Conservation (phyloP, 495 filamentous ascomycete genomes). For the Daldinia concentrica region DNA sequence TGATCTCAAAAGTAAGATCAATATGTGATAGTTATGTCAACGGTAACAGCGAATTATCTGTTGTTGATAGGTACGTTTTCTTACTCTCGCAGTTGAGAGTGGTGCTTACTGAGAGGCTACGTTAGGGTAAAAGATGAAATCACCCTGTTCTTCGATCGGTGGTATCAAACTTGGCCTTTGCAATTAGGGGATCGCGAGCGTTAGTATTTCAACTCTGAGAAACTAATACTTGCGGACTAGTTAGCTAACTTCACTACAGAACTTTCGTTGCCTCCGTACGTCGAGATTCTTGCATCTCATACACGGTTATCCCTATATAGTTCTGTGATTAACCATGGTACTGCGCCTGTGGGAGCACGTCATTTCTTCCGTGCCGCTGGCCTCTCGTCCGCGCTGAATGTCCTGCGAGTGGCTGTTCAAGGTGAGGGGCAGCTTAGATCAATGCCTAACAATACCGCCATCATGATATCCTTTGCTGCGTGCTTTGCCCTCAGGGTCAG, state of each 20-base stretch:
- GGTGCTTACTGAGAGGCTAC: conserved; percentile 1
- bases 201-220: conserved; percentile 18
- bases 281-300: conserved; percentile 78
- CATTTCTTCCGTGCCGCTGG: conserved; percentile 75
- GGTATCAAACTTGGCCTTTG: conserved; percentile 49
- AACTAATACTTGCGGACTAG: background rate
- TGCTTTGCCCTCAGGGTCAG: conserved; percentile 74
- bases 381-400: conserved; percentile 74
- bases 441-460: conserved; percentile 80
- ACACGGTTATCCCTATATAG: conserved; percentile 77
- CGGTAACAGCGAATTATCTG: conserved; percentile 35
- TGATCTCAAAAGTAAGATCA: conserved; percentile 68
- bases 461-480: conserved; percentile 80
- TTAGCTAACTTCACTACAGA: conserved; percentile 48
- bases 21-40: conserved; percentile 66
- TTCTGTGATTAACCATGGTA: conserved; percentile 77
- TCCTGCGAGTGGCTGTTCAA: conserved; percentile 77
- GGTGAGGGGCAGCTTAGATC: conserved; percentile 73
- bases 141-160: conserved; percentile 45
- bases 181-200: conserved; percentile 46
- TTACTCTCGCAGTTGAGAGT: background rate
- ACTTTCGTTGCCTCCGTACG: conserved; percentile 72
- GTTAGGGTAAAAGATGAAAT: conserved; percentile 45
- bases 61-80: conserved; percentile 44
- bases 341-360: conserved; percentile 73